These are phyloP conservation scores for Sarocladium kiliense DNA, from an alignment of 2,329 filamentous ascomycete species.

Conservation along the genomic window DNA sequence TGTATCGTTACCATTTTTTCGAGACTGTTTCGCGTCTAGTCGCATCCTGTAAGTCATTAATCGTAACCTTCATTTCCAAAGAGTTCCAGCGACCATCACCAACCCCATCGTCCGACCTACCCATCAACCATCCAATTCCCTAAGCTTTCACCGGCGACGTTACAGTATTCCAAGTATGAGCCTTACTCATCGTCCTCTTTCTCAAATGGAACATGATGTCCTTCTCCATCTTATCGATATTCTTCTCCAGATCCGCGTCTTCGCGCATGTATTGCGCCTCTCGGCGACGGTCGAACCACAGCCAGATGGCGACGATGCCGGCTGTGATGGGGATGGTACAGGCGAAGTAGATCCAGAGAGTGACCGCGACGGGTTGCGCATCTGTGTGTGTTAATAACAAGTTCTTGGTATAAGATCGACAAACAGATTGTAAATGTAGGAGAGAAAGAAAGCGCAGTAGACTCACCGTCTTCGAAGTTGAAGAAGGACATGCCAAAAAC, in stretches of 20 bases:
- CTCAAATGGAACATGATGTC: slow-evolving; percentile 53
- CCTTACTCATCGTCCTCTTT: slow-evolving; percentile 52
- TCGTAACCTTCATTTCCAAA: not conserved
- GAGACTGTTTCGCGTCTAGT: not conserved
- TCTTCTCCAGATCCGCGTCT: slow-evolving; percentile 46
- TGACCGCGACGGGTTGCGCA: slow-evolving; percentile 38
- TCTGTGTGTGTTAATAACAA: slow-evolving; percentile 18
- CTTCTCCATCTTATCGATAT: slow-evolving; percentile 51
- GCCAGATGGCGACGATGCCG: slow-evolving; percentile 50
- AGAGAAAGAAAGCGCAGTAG: not conserved
- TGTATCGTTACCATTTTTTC: not conserved
- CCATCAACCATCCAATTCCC: not conserved
- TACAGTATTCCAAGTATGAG: slow-evolving; percentile 46
- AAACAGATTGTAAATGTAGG: not conserved
- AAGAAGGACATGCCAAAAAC: slow-evolving; percentile 65
- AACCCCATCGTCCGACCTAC: no score
- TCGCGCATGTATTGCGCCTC: slow-evolving; percentile 43
- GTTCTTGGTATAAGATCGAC: no score
- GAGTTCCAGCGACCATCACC: no score
- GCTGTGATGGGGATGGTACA: slow-evolving; percentile 55
- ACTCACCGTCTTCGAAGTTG: slow-evolving; percentile 42
- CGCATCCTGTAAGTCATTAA: not conserved
- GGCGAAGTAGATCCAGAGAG: slow-evolving; percentile 60
- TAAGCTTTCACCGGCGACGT: slow-evolving; percentile 22
- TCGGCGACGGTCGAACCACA: slow-evolving; percentile 45